Percentiles rank a stretch among this genome's conserved stretches.
These are phyloP conservation scores for Nitzschia sp. DNA, from an alignment of 108 stramenopile genomes.

Conservation along the genomic window DNA sequence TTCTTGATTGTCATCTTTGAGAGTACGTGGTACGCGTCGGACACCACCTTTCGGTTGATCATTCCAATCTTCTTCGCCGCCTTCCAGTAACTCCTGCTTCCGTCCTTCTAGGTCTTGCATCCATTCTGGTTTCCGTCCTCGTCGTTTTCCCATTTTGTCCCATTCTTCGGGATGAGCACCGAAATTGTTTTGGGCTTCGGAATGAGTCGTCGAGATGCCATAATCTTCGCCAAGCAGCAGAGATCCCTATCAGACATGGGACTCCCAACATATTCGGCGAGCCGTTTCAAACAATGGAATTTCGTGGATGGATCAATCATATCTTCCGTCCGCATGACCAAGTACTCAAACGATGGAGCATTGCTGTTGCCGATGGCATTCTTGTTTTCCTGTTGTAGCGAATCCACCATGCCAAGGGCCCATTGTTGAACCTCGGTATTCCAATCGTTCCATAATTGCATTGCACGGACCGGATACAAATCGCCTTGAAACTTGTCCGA, in stretches of 20 bases:
- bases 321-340: slow-evolving; percentile 43
- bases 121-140: no score
- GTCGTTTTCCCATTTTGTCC: not conserved
- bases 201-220: slow-evolving; percentile 27
- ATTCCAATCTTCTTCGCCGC: no score
- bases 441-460: slow-evolving; percentile 67
- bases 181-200: not conserved
- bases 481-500: not conserved
- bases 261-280: slow-evolving; percentile 41
- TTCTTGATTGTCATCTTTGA: not conserved
- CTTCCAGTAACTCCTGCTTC: no score
- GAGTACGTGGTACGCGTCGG: no score
- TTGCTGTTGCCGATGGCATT: not conserved
- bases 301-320: slow-evolving; percentile 23
- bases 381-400: not conserved
- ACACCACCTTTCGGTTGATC: no score
- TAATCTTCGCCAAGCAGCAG: slow-evolving; percentile 40
- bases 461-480: slow-evolving; percentile 27
- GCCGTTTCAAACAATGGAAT: slow-evolving; percentile 17
- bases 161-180: slow-evolving; percentile 2
- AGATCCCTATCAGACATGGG: slow-evolving; percentile 15
- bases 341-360: slow-evolving; percentile 19
- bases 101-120: no score
- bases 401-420: not conserved
- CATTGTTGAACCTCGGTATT: slow-evolving; percentile 26